Evolutionary conservation across 2,329 filamentous ascomycete species (phyloP).

Genomic region (Botrytis fabae): DNA sequence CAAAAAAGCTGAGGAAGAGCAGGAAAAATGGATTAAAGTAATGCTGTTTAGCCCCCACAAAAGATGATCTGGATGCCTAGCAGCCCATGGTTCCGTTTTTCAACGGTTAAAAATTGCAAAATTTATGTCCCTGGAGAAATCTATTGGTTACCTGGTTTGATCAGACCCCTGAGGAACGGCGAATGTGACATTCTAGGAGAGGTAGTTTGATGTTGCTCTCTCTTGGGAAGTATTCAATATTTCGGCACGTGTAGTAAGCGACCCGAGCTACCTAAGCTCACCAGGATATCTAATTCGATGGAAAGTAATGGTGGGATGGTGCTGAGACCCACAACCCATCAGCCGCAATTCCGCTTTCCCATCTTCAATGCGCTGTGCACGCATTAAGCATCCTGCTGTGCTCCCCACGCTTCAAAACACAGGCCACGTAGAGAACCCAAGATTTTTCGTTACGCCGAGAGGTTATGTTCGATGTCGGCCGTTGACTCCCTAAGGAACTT

Average conservation of each 20-base stretch:
- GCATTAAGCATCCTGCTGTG: slow-evolving; percentile 4
- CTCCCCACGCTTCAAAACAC: background rate
- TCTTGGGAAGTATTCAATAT: background rate
- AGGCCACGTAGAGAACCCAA: background rate
- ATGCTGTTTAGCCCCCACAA: background rate
- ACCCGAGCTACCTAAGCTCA: background rate
- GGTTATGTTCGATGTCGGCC: background rate
- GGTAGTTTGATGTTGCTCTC: background rate
- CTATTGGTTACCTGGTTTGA: background rate
- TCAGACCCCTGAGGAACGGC: background rate
- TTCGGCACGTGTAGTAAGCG: background rate
- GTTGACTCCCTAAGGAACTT: no score
- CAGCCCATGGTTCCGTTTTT: background rate
- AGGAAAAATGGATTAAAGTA: background rate
- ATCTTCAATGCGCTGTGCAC: background rate
- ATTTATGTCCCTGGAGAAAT: background rate
- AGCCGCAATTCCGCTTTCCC: slow-evolving; percentile 4
- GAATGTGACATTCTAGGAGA: background rate
- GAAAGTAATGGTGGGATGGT: slow-evolving; percentile 1
- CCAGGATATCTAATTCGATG: background rate
- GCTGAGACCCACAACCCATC: background rate
- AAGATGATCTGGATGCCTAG: slow-evolving; percentile 10
- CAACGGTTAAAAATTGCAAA: background rate
- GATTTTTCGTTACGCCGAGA: background rate
- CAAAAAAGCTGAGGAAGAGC: background rate